phyloP scores from a whole-genome alignment of 2,329 filamentous ascomycete genomes.

The Epicoccum nigrum region DNA sequence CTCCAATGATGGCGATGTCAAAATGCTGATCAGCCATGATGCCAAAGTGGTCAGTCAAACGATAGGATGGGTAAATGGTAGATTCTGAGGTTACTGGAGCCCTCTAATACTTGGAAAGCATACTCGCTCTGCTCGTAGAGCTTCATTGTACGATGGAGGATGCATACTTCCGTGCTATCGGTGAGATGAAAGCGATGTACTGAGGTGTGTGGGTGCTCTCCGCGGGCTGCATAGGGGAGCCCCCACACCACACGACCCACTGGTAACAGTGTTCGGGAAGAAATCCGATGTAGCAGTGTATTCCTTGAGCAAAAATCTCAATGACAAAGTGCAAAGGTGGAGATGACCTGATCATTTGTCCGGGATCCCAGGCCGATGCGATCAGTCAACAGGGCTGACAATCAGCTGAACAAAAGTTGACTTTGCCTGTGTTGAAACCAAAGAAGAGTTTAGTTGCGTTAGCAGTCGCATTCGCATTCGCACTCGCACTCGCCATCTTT shows the following conservation, averaged over 20 bases:
- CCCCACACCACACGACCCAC: constrained; percentile 9
- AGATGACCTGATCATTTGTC: not conserved
- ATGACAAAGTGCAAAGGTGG: no score
- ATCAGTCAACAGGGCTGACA: not conserved
- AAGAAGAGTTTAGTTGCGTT: not conserved
- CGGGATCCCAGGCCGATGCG: not conserved
- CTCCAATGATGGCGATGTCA: constrained; percentile 20
- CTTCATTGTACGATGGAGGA: not conserved
- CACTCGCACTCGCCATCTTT: not conserved
- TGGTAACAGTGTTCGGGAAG: not conserved
- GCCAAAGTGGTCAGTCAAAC: not conserved
- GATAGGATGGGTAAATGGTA: not conserved
- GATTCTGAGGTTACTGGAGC: not conserved
- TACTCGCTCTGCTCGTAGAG: no score
- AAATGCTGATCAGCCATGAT: constrained; percentile 8
- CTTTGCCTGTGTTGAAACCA: not conserved
- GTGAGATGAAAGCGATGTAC: not conserved
- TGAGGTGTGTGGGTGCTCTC: not conserved
- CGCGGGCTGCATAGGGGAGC: not conserved
- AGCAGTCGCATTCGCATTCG: constrained; percentile 1
- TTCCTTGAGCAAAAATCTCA: not conserved
- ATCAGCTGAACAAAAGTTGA: not conserved
- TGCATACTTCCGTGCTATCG: not conserved
- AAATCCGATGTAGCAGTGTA: not conserved
- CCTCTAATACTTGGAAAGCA: not conserved